phyloP scores from a whole-genome alignment of 345 rosid genomes.

The Sisymbrium irio region DNA sequence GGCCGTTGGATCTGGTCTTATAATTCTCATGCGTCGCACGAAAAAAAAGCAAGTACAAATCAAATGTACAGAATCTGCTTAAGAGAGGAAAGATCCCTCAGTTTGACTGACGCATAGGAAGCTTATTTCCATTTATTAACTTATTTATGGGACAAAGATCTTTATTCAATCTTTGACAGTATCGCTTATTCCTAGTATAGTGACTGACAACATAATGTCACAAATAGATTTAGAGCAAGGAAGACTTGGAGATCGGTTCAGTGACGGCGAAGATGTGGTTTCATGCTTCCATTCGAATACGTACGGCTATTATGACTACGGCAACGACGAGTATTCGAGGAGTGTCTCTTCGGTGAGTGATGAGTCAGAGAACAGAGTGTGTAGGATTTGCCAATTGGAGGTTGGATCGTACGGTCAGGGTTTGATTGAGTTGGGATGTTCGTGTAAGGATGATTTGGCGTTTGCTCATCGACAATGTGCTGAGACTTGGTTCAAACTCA shows the following conservation, averaged over 20 bases:
- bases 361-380: slow-evolving; percentile 46
- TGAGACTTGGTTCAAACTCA: slow-evolving; percentile 88
- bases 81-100: slow-evolving; percentile 29
- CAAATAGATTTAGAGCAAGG: slow-evolving; percentile 59
- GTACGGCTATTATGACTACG: slow-evolving; percentile 52
- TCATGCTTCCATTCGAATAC: slow-evolving; percentile 71
- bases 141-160: slow-evolving; percentile 2
- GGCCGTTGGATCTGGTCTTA: slow-evolving; percentile 22
- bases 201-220: slow-evolving; percentile 29
- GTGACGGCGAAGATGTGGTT: slow-evolving; percentile 54
- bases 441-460: slow-evolving; percentile 79
- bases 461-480: slow-evolving; percentile 86
- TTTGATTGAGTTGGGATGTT: slow-evolving; percentile 77
- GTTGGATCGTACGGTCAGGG: slow-evolving; percentile 55
- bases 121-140: slow-evolving; percentile 1
- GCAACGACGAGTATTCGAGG: slow-evolving; percentile 39
- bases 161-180: background rate
- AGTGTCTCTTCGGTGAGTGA: slow-evolving; percentile 64
- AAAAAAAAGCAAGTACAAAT: slow-evolving; percentile 21
- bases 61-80: slow-evolving; percentile 37
- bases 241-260: slow-evolving; percentile 43
- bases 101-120: background rate
- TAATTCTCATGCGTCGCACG: background rate
- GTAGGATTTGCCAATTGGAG: slow-evolving; percentile 81
- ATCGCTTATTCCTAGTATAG: background rate